Evolutionary conservation across 495 filamentous ascomycete species (phyloP), one percentile per base, ranked within the genome.

Genomic region (Corynascus novoguineensis): DNA sequence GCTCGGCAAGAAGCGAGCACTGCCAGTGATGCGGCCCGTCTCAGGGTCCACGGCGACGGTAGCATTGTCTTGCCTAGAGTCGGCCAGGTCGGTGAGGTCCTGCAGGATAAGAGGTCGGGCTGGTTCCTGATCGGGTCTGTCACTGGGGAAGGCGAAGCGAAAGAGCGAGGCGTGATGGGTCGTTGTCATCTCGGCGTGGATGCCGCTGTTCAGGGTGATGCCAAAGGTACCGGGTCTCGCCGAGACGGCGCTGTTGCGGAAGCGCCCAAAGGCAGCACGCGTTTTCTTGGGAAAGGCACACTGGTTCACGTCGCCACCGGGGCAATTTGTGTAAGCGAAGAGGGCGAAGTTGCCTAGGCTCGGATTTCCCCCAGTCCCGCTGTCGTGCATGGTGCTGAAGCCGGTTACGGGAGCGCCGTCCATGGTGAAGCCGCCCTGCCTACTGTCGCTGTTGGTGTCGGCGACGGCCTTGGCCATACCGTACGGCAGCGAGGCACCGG

Each of bases 381-480:
- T 84, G 65, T 89, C 87, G 69, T 90, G 87, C 75, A 86, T 78
- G 32, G 61, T 70, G 50, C 74, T 86, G 69, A 90, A 89, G 0
- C 87, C 88, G 2, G 78, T 82, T 47, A 90, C 80, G 5, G 71
- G 68, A 3, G 69, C 67, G 2, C 78, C 79, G 57, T 89, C 86
- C 19, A 80, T 77, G 3, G 86, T 82, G 63, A 89, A 92, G 4
- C 88, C 88, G 12, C 85, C 86, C 64, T 88, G 84, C 41, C 86
- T 87, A 57, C 71, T 75, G 52, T 81, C 79, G 29, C 78, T 81
- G 32, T 74, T 72, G 5, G 83, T 85, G 64, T 92, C 88, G 42
- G 87, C 83, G 1, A 88, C 85, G 12, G 87, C 86, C 68, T 90
- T 90, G 46, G 84, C 86, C 81, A 91, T 87, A 46, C 86, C 75